Evolutionary conservation across 2,329 filamentous ascomycete genomes (phyloP), one percentile per base, ranked within the genome.

Genomic region (Penicillium hesseltinei): DNA sequence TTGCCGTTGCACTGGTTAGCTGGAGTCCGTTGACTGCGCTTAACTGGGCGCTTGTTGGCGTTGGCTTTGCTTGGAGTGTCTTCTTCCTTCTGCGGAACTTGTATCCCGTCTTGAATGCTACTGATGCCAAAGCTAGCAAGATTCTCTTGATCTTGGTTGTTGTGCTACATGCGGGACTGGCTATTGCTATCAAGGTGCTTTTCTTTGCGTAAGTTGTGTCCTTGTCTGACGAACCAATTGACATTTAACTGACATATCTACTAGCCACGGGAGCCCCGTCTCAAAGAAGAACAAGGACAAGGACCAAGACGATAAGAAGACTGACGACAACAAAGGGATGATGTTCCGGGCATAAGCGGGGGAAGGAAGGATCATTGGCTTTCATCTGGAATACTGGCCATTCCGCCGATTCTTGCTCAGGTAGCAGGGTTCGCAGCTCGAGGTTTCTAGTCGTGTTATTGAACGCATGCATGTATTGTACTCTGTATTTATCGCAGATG

Each of bases 181-280:
- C 93, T 1, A 85, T 97, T 68, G 90, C 93, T 5, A 97, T 99
- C 77, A 97, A 97, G 82, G 88, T 97, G 58, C 78, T 97, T 29
- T 97, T 97, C 83, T 99, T 99, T 77, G 92, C 92, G 66, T 83
- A 78, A 59, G 82, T 77, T 48, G 46, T 45, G 29, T 13, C 52
- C 35, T 19, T 53, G 57, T 45, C 13, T 11, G 15, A 9, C 40
- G 15, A 29, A 36, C 25, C 13, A 46, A 52, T 61, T 63, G 56
- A 64, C 63, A 47, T 38, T n/a, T 13, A 19, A 36, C 42, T 51
- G n/a, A 46, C 17, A 33, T 47, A 44, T 60, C 43, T 57, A 90
- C 65, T 57, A 78, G 77, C 8, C 87, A 90, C 63, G 86, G 83
- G 48, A 91, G 88, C 75, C 84, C 85, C 50, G 81, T 81, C 43